phyloP scores from a whole-genome alignment of 169 alveolate genomes.

The Plasmodium reichenowi region DNA sequence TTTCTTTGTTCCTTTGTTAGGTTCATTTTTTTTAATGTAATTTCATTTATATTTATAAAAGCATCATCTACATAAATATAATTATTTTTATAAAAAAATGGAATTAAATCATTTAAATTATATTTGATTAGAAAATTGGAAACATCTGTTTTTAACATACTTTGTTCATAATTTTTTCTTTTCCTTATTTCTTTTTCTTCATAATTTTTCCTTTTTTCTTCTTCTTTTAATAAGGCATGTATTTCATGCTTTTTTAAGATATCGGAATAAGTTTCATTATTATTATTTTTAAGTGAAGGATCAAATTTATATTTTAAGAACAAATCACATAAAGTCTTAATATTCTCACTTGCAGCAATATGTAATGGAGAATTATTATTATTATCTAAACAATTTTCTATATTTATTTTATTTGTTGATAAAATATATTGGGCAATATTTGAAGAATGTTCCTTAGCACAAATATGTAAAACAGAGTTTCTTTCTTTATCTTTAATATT shows the following conservation, averaged over 20 bases:
- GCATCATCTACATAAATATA: slow-evolving; percentile 68
- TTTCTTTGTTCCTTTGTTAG: slow-evolving; percentile 44
- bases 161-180: slow-evolving; percentile 52
- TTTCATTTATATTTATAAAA: slow-evolving; percentile 37
- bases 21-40: slow-evolving; percentile 61
- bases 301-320: slow-evolving; percentile 67
- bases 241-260: slow-evolving; percentile 71
- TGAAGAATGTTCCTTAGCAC: slow-evolving; percentile 66
- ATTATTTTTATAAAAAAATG: slow-evolving; percentile 53
- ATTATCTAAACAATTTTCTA: slow-evolving; percentile 55
- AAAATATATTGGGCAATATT: slow-evolving; percentile 69
- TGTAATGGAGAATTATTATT: slow-evolving; percentile 74
- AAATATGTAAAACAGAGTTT: slow-evolving; percentile 59
- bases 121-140: slow-evolving; percentile 50
- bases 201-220: slow-evolving; percentile 58
- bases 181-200: slow-evolving; percentile 74
- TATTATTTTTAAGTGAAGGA: slow-evolving; percentile 41
- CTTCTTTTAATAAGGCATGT: slow-evolving; percentile 34
- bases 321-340: slow-evolving; percentile 43
- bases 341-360: slow-evolving; percentile 73
- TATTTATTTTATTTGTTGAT: slow-evolving; percentile 57
- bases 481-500: slow-evolving; percentile 56
- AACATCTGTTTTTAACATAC: slow-evolving; percentile 75
- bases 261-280: slow-evolving; percentile 73
- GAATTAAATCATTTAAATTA: slow-evolving; percentile 41